Evolutionary conservation across 768 basidiomycete genomes (phyloP), one percentile per base, ranked within the genome.

Genomic region (Tulasnella sp.): DNA sequence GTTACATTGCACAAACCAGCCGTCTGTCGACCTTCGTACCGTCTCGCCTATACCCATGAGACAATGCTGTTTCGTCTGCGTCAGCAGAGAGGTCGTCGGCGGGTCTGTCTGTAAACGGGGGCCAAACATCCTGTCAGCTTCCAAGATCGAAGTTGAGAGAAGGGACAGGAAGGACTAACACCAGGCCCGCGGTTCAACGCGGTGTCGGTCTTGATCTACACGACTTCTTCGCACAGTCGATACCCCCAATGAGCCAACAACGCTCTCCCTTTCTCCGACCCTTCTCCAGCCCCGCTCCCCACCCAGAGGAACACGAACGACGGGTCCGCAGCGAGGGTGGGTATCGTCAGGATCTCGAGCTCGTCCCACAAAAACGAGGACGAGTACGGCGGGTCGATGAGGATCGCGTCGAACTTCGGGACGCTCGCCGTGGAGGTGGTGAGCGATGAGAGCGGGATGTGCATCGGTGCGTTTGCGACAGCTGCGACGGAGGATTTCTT

Each of bases 181-280:
- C n/a, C n/a, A n/a, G n/a, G n/a, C n/a, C n/a, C n/a, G n/a, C n/a
- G n/a, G 91, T 90, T 90, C 32, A 81, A 84, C 26, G 80, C 83
- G 73, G 84, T 85, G 78, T 98, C 98, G 62, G 93, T 95, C 82
- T 93, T 94, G 71, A 97, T 90, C 95, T 95, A 98, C 5, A 97
- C 92, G n/a, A 99, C 92, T 78, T 99, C 96, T 77, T 99, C 96
- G 77, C 94, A 97, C 67, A 96, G 81, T 59, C 94, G 83, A 78
- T 94, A 96, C 4, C 96, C 97, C 95, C 96, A 99, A 79, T 88
- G 90, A 1, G 89, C 91, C 96, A n/a, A n/a, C n/a, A n/a, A n/a
- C n/a, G n/a, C n/a, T n/a, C n/a, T n/a, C n/a, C n/a, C n/a, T n/a
- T n/a, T n/a, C n/a, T n/a, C n/a, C n/a, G n/a, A n/a, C n/a, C n/a